Base-by-base conservation (phyloP, 306 rosid species). In the Phaseolus lunatus region DNA sequence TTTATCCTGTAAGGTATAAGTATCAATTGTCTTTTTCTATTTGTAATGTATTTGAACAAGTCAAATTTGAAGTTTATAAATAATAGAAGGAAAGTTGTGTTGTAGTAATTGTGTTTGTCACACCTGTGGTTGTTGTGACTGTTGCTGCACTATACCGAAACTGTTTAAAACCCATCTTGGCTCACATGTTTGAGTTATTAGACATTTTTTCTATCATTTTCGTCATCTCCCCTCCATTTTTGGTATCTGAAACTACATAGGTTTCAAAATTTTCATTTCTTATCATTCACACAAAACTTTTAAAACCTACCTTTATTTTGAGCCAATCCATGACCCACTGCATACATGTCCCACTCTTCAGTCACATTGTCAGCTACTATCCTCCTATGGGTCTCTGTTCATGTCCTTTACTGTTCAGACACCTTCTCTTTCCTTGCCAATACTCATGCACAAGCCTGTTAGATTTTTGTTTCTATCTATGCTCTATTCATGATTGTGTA, bases 21-120 rank as follows among this genome's bases (percentile, higher is more conserved):
- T 48, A 67, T 58, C 64, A 29, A 19, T 58, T 69, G 43, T 45
- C 68, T 39, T 57, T 13, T 68, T 43, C 63, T 29, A 7, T 44
- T 29, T 37, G 13, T 8, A 4, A 59, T 3, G 64, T 5, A 49
- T 44, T 43, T 53, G 65, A 50, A n/a, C n/a, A 14, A 47, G 37
- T 49, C 16, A 66, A 23, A 33, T 71, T 35, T 48, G 23, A 62
- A 20, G 19, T 20, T 7, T 71, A 8, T 35, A 14, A 37, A 39
- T 26, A 19, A 14, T 62, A 15, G 16, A 49, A 37, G 27, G 71
- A 67, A 67, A 29, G 3, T 78, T 72, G 67, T 73, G 8, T 73
- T 48, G 7, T 39, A 31, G 70, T 49, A 69, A 49, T 59, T 63
- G 20, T 37, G 68, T 63, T 81, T 61, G 73, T 63, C 41, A 20